These are phyloP conservation scores for Globisporangium heterothallicum DNA, from an alignment of 352 stramenopile genomes.

Conservation along the genomic window DNA sequence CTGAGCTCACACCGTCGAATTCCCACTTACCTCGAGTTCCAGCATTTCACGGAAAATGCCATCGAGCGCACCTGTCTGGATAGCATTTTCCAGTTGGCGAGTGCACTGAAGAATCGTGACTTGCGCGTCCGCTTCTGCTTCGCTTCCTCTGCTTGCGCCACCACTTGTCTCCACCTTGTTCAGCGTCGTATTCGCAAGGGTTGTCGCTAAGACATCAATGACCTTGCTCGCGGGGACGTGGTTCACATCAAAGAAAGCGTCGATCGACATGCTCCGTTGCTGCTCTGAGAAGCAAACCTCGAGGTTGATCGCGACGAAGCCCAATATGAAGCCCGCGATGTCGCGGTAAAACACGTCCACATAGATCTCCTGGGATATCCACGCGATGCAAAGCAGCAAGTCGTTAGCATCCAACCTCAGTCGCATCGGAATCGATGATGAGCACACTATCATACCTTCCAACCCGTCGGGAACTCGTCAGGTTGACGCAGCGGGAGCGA, in stretches of 20 bases:
- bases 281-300: conserved; percentile 39
- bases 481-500: conserved; percentile 25
- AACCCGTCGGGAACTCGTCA: conserved; percentile 24
- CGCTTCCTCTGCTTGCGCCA: not conserved
- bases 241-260: conserved; percentile 49
- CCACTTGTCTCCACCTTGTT: not conserved
- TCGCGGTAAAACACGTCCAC: conserved; percentile 55
- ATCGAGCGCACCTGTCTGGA: conserved; percentile 23
- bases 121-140: conserved; percentile 21
- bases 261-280: conserved; percentile 39
- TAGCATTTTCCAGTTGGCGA: conserved; percentile 31
- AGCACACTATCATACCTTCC: conserved; percentile 33
- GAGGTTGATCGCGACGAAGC: conserved; percentile 46
- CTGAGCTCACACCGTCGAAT: no score
- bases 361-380: conserved; percentile 53
- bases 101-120: conserved; percentile 40
- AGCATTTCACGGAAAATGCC: conserved; percentile 33
- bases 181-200: conserved; percentile 22
- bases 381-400: no score
- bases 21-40: conserved; percentile 22
- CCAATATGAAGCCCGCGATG: conserved; percentile 39
- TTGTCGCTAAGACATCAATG: conserved; percentile 27
- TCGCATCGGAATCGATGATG: no score
- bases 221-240: conserved; percentile 29
- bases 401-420: no score